Conservation (phyloP, 2,329 filamentous ascomycete genomes). For the Diaporthe sp. region DNA sequence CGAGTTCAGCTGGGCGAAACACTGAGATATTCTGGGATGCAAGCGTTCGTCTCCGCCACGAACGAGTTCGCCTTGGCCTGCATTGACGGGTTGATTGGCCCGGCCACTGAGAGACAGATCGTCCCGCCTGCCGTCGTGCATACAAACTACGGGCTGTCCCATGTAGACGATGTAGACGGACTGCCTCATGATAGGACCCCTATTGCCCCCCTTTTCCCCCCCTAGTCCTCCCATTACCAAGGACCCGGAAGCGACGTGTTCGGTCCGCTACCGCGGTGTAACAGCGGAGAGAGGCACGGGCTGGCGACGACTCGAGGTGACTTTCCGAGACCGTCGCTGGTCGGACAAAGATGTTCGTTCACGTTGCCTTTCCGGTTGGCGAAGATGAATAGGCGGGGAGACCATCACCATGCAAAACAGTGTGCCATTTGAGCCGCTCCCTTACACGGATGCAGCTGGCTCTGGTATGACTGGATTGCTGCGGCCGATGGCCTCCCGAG, state of each 20-base stretch:
- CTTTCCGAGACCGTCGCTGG: conserved; percentile 27
- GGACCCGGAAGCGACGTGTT: conserved; percentile 32
- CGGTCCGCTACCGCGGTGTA: conserved; percentile 37
- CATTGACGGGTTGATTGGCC: conserved; percentile 24
- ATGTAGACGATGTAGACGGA: not conserved
- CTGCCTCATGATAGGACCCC: conserved; percentile 1
- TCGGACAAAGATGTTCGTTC: not conserved
- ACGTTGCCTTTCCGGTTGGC: not conserved
- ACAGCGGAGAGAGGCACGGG: conserved; percentile 33
- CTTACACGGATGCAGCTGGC: not conserved
- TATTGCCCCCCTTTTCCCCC: conserved; percentile 9
- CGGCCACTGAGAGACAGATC: conserved; percentile 22
- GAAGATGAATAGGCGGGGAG: not conserved
- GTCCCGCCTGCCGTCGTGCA: conserved; percentile 26
- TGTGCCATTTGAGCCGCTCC: not conserved
- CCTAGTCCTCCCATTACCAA: conserved; percentile 23
- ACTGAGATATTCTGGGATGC: not conserved
- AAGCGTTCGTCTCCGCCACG: conserved; percentile 23
- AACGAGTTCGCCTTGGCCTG: conserved; percentile 32
- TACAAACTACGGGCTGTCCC: conserved; percentile 9
- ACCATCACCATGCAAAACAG: not conserved
- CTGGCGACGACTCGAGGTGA: conserved; percentile 31
- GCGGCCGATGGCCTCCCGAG: conserved; percentile 20
- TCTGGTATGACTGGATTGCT: not conserved
- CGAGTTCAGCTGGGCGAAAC: conserved; percentile 31